phyloP scores from a whole-genome alignment of 2,329 filamentous ascomycete genomes.

The Xenoacremonium recifei region DNA sequence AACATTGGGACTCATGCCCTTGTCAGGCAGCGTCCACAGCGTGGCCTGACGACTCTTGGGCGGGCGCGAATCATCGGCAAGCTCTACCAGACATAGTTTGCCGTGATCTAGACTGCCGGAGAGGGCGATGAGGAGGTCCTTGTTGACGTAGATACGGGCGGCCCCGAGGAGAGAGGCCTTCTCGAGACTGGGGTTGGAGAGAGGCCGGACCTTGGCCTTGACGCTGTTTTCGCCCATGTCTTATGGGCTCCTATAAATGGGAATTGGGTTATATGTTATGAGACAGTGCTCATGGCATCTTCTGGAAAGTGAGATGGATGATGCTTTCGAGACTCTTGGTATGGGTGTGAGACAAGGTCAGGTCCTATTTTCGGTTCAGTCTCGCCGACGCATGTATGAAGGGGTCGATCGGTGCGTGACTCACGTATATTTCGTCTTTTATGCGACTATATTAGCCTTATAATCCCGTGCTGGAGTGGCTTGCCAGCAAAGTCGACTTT shows the following conservation, averaged over 20 bases:
- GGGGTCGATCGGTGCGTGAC: no score
- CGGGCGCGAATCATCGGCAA: conserved; percentile 19
- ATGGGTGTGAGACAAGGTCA: no score
- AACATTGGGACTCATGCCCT: conserved; percentile 65
- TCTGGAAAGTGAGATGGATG: no score
- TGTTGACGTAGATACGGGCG: conserved; percentile 47
- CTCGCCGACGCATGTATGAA: no score
- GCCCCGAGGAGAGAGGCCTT: conserved; percentile 43
- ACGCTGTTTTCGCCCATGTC: conserved; percentile 34
- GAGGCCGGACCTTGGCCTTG: conserved; percentile 40
- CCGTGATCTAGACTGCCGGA: conserved; percentile 43
- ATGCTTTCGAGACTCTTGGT: no score
- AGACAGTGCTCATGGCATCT: no score
- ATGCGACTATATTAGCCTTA: no score
- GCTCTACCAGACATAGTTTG: conserved; percentile 41
- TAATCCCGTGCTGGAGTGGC: no score
- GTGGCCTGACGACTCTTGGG: conserved; percentile 42
- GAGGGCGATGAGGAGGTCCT: conserved; percentile 44
- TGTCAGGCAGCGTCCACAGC: conserved; percentile 50
- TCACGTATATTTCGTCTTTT: no score
- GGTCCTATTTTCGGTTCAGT: no score
- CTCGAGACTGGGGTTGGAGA: conserved; percentile 40
- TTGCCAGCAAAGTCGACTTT: no score
- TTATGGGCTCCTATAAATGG: not conserved
- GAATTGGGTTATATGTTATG: not conserved